Evolutionary conservation across 2,329 filamentous ascomycete genomes (phyloP).

Genomic region (Penicillium sp.): DNA sequence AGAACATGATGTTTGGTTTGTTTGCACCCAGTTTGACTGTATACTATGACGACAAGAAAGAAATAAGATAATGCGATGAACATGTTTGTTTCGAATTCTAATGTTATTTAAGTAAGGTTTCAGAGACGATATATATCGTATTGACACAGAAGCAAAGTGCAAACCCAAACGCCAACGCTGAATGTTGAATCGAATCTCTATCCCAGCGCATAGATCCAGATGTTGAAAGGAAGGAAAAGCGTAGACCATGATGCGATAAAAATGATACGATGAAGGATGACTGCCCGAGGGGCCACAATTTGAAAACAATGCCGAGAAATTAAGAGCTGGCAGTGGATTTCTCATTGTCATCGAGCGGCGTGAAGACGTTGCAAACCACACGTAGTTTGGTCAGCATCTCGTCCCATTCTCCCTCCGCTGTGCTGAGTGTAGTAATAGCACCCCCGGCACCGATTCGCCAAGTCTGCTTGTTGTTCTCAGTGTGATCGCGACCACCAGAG

Average conservation of each 20-base stretch:
- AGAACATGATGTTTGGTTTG: constrained; percentile 27
- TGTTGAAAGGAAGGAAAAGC: constrained; percentile 29
- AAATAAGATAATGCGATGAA: not conserved
- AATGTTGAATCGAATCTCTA: constrained; percentile 33
- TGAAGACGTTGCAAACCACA: constrained; percentile 46
- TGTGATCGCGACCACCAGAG: constrained; percentile 22
- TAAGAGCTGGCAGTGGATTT: not conserved
- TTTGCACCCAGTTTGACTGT: constrained; percentile 24
- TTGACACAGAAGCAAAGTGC: not conserved
- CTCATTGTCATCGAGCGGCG: constrained; percentile 19
- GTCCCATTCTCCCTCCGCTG: constrained; percentile 75
- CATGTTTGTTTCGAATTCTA: not conserved
- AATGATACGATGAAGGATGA: constrained; percentile 1
- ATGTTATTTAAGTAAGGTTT: not conserved
- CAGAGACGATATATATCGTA: not conserved
- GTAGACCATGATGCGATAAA: constrained; percentile 12
- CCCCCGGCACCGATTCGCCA: constrained; percentile 91
- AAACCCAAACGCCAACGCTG: constrained; percentile 24
- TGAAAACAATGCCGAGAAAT: too few relatives aligned
- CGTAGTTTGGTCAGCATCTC: constrained; percentile 81
- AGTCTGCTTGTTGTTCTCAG: constrained; percentile 26
- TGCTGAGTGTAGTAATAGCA: constrained; percentile 82
- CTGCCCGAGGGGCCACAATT: not conserved
- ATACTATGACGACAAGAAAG: not conserved
- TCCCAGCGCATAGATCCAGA: constrained; percentile 19